Evolutionary conservation across 306 rosid species (phyloP), one percentile per base, ranked within the genome.

Genomic region (Neltuma alba): DNA sequence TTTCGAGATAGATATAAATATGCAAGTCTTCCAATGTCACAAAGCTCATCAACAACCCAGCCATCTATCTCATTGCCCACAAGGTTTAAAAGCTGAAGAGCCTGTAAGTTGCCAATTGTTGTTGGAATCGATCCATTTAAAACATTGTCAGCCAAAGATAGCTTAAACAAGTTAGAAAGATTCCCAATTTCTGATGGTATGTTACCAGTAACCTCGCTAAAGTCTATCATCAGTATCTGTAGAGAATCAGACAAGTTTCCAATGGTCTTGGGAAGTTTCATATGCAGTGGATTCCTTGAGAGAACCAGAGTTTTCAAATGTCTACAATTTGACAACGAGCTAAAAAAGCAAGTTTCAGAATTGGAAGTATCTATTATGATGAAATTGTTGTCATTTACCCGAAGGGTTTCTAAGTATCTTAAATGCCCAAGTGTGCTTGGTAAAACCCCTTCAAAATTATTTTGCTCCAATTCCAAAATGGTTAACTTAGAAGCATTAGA

Each of bases 31-130:
- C 14, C n/a, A 3, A 84, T 54, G 1, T 69, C 78, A 70, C 87
- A 84, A 6, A 84, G 2, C 20, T 79, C 71, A 3, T 38, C 30
- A 20, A 83, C 70, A 9, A 79, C 41, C 7, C 4, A 70, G 10
- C 86, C 83, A 13, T 83, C 34, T 12, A 83, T 63, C 30, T n/a
- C 2, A 21, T 83, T 83, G 21, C 30, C 38, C 3, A 4, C 9
- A 33, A 84, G 75, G 57, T n/a, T 16, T 8, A 80, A 3, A 48
- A 28, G 33, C 18, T 84, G 82, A 8, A 80, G 79, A 9, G 20
- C 36, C 82, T 84, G 25, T 40, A 50, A 50, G 58, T 7, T 20
- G 58, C 25, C 6, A 20, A 50, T 50, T 50, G 58, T 50, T 50
- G 11, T 7, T 1, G 58, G 58, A 50, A 50, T 50, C 7, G 27